These are phyloP conservation scores for Fusarium clavum DNA, from an alignment of 2,329 filamentous ascomycete species.

Conservation along the genomic window DNA sequence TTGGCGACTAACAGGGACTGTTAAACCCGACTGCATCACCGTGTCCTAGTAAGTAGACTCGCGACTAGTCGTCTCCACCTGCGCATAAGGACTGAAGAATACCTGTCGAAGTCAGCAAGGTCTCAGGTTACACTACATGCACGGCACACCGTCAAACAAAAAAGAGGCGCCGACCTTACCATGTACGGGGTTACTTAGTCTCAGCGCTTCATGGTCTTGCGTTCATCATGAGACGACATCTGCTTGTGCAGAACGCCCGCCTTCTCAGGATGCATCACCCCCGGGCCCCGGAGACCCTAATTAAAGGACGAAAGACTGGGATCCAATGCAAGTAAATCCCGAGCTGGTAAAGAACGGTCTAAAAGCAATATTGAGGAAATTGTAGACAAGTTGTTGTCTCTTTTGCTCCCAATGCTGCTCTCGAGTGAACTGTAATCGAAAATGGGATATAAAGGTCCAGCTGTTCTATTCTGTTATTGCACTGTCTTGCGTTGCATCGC, in stretches of 20 bases:
- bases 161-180: slow-evolving; percentile 15
- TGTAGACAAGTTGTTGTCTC: slow-evolving; percentile 17
- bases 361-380: slow-evolving; percentile 30
- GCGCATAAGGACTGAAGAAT: slow-evolving; percentile 25
- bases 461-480: slow-evolving; percentile 1
- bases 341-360: slow-evolving; percentile 39
- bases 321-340: slow-evolving; percentile 39
- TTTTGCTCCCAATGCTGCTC: slow-evolving; percentile 10
- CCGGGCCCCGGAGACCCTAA: slow-evolving; percentile 16
- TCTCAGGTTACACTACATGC: slow-evolving; percentile 28
- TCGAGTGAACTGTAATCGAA: slow-evolving; percentile 9
- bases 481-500: not conserved
- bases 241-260: slow-evolving; percentile 15
- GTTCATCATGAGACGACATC: slow-evolving; percentile 22
- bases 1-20: slow-evolving; percentile 2
- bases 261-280: slow-evolving; percentile 25
- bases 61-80: slow-evolving; percentile 24
- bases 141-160: slow-evolving; percentile 21
- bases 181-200: slow-evolving; percentile 18
- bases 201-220: slow-evolving; percentile 12
- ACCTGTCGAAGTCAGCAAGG: slow-evolving; percentile 26
- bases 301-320: slow-evolving; percentile 27
- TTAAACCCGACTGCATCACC: slow-evolving; percentile 6
- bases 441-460: slow-evolving; percentile 32
- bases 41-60: not conserved